Evolutionary conservation across 306 rosid genomes (phyloP), one percentile per base, ranked within the genome.

Genomic region (Begonia loranthoides): DNA sequence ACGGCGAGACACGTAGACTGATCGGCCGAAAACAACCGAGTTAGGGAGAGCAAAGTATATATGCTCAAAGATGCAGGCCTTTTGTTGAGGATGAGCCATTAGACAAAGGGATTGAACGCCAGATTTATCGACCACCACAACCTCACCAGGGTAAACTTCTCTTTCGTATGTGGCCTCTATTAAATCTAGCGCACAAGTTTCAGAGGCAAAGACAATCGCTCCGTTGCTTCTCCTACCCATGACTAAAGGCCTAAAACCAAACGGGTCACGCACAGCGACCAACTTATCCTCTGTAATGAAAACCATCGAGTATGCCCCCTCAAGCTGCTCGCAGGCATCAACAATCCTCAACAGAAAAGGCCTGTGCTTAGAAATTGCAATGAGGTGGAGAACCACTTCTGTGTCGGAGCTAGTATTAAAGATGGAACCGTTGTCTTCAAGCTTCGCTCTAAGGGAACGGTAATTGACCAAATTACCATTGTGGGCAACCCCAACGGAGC

Each of bases 371-470:
- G 95, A 87, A 15, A 79, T 87, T 1, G 95, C 94, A 40, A 87
- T 87, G 5, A 87, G 79, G 53, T 87, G 95, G 10, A 87, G 87
- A 21, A 87, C 79, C 4, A 79, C 89, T 68, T 82, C 95, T 0
- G 94, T 87, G 50, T 87, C 95, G 3, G 87, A 82, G 52, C 79
- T 76, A 14, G 96, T 87, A 19, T 87, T 87, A 24, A 87, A 87
- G 49, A 87, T 87, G 0, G 96, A 87, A 0, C 96, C 96, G 5
- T 2, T 75, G 0, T 82, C 94, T 24, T 87, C 95, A 0, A 87
- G 89, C 21, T 60, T 60, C 0, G 73, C 67, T 50, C 94, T 66
- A 5, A 87, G 66, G 17, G 71, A 12, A 0, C 70, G 45, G 24
- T 87, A 87, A 33, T 87, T 87, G 0, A 87, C 94, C 54, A 87